Conservation (phyloP, 2,329 filamentous ascomycete genomes). For the Eutypella sp. region DNA sequence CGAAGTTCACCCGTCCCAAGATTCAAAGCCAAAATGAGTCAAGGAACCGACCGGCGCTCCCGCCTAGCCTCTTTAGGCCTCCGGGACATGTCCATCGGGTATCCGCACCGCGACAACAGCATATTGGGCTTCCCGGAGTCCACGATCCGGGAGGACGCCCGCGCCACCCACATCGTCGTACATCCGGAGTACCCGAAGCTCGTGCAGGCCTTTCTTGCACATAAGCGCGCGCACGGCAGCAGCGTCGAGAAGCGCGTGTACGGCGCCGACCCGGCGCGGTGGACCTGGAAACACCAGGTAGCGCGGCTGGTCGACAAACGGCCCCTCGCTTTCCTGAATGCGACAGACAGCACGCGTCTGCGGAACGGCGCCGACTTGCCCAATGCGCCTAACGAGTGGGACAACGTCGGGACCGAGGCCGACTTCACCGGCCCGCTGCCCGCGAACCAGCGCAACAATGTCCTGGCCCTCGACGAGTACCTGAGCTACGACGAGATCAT, state of each 20-base stretch:
- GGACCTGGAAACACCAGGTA: conserved; percentile 19
- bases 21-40: neutral
- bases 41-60: neutral
- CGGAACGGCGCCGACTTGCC: conserved; percentile 9
- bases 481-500: conserved; percentile 32
- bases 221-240: conserved; percentile 22
- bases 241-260: conserved; percentile 18
- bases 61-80: conserved; percentile 10
- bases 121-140: conserved; percentile 16
- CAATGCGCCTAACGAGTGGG: conserved; percentile 17
- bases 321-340: conserved; percentile 18
- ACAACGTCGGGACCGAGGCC: conserved; percentile 20
- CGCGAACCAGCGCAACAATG: conserved; percentile 1
- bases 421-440: conserved; percentile 1
- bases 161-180: conserved; percentile 21
- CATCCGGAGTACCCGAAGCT: conserved; percentile 20
- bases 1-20: too few species aligned
- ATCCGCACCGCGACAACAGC: conserved; percentile 20
- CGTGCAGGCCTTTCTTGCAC: conserved; percentile 19
- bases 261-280: conserved; percentile 12
- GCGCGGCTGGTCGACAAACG: conserved; percentile 21
- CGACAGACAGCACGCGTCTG: conserved; percentile 17
- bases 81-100: conserved; percentile 3
- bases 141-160: conserved; percentile 15
- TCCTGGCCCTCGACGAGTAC: conserved; percentile 18